Percentiles rank a stretch among this genome's conserved stretches.
phyloP scores from a whole-genome alignment of 176 grass and related monocot species.

The Rhynchospora pubera region DNA sequence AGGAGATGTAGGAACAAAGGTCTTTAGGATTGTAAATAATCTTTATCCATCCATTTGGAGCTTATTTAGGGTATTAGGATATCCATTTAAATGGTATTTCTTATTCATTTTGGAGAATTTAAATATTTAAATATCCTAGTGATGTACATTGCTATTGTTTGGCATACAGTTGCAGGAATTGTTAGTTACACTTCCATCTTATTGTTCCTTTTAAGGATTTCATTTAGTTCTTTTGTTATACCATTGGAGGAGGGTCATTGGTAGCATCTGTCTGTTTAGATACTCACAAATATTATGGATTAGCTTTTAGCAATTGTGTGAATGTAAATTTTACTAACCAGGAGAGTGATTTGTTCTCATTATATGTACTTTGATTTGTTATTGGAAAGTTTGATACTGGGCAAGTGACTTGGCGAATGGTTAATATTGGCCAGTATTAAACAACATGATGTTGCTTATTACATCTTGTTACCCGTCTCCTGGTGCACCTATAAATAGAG shows the following conservation, averaged over 20 bases:
- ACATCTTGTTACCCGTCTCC: slow-evolving; percentile 33
- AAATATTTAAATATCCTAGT: neutral
- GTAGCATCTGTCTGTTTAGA: no score
- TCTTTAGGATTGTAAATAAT: neutral
- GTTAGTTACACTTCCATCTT: neutral
- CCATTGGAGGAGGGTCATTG: no score
- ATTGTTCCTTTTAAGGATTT: neutral
- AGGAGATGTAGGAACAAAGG: neutral
- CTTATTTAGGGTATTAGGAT: neutral
- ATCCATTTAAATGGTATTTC: neutral
- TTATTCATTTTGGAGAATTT: neutral
- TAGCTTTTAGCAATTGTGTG: neutral
- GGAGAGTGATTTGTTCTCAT: neutral
- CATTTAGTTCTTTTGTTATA: neutral
- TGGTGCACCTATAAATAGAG: slow-evolving; percentile 12
- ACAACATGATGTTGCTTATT: slow-evolving; percentile 24
- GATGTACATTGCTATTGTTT: neutral
- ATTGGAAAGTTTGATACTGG: slow-evolving; percentile 2
- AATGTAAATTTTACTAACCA: neutral
- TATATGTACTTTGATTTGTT: neutral
- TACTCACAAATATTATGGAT: no score
- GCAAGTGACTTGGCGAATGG: slow-evolving; percentile 9
- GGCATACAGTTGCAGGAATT: neutral
- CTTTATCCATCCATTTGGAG: neutral
- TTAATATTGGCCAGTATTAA: slow-evolving; percentile 31